A percentile compares a stretch with the other conserved stretches of the same genome.
Conservation (phyloP, 1,139 yeast genomes). For the Pichia cactophila region DNA sequence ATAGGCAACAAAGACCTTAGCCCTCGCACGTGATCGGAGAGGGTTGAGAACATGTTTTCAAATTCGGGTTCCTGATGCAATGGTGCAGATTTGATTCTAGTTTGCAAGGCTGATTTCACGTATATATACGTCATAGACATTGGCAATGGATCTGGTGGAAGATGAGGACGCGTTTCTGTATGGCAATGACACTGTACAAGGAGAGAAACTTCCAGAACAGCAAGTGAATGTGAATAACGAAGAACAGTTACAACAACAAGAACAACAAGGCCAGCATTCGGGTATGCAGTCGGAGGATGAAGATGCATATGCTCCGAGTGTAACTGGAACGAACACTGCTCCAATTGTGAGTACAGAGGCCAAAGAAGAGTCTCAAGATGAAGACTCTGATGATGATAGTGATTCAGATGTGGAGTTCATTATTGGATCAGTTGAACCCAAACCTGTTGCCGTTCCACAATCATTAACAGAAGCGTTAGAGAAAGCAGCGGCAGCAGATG, state of each 20-base stretch:
- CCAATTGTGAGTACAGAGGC: not conserved
- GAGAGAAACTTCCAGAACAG: too few species aligned
- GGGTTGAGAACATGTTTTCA: not conserved
- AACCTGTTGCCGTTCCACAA: conserved; percentile 32
- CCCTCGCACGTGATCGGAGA: not conserved
- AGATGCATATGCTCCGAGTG: not conserved
- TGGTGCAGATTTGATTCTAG: not conserved
- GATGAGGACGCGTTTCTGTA: conserved; percentile 4
- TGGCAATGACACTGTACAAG: not conserved
- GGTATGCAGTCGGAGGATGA: not conserved
- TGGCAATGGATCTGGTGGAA: not conserved
- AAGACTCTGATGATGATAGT: not conserved
- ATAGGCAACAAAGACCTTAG: not conserved
- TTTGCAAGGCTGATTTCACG: too few species aligned
- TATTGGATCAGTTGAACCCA: not conserved
- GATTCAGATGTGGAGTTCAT: conserved; percentile 1
- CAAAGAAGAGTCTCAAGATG: not conserved
- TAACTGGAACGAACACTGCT: not conserved
- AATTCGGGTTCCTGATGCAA: too few species aligned
- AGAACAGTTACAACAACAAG: not conserved
- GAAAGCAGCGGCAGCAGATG: not conserved
- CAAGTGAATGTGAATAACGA: not conserved
- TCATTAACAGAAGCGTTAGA: conserved; percentile 51
- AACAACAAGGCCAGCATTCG: not conserved
- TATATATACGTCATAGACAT: not conserved